Base-by-base conservation (phyloP, 1,284 basidiomycete species). In the Xerocomus alliaceus region DNA sequence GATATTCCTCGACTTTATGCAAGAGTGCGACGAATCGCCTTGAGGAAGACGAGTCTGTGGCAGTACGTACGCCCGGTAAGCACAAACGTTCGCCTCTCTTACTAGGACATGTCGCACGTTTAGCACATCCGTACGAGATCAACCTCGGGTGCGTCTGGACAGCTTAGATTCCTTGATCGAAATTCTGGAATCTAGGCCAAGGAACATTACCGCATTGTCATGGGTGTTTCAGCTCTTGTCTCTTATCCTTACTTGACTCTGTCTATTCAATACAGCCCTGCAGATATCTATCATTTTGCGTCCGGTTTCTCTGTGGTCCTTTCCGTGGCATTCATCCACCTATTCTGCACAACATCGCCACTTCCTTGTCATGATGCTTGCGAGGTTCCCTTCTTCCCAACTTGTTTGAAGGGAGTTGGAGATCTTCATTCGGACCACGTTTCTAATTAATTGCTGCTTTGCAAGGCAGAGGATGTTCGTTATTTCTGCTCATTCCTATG, bases 71-170 rank as follows among this genome's bases (percentile, higher is more conserved):
- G 15, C 62, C 44, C 2, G 34, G 44, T 28, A 61, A n/a, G n/a
- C 24, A 28, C 39, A 39, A 48, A 45, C 47, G 7, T 48, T 56
- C 29, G 35, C 35, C 28, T 53, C 56, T 18, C 48, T 68, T n/a
- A 58, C 66, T 5, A 20, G 58, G n/a, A 68, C 68, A 0, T 68
- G 68, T 37, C 39, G 39, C 39, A 11, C 39, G n/a, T 41, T 41
- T n/a, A 41, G 39, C 9, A 11, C 39, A 7, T n/a, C 69, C 20
- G 56, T 65, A 5, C 46, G 70, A 17, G 68, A 71, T 55, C 31
- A 54, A 10, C 69, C 69, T 4, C 71, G 69, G 69, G 22, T 42
- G 39, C 59, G 65, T 39, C 42, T 71, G 26, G 58, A 71, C 22
- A 60, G 67, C 13, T 35, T 68, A 20, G 56, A 64, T 45, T 65